phyloP scores from a whole-genome alignment of 164 flowering plant genomes.

The Dillenia suffruticosa region DNA sequence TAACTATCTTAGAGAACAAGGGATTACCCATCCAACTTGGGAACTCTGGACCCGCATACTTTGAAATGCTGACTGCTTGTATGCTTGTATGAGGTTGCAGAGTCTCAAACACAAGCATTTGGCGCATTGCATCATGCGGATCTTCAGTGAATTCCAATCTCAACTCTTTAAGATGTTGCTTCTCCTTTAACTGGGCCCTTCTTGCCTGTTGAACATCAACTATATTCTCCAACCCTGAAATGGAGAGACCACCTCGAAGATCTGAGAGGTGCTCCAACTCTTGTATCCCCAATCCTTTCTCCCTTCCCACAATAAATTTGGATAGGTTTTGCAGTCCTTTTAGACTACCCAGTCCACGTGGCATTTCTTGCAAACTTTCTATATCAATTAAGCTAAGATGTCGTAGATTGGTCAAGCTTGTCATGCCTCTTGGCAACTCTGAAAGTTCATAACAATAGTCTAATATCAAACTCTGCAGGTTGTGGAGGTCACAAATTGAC shows the following conservation, averaged over 20 bases:
- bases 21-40: slow-evolving; percentile 9
- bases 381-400: background rate
- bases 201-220: background rate
- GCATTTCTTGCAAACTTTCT: background rate
- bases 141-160: slow-evolving; percentile 6
- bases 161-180: slow-evolving; percentile 5
- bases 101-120: background rate
- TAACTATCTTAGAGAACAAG: background rate
- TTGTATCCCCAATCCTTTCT: slow-evolving; percentile 1
- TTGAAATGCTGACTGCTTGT: background rate
- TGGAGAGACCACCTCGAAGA: slow-evolving; percentile 3
- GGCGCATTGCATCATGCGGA: background rate
- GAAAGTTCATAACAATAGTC: background rate
- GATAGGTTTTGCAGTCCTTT: slow-evolving; percentile 4
- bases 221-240: slow-evolving; percentile 8
- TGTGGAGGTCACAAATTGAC: background rate
- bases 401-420: background rate
- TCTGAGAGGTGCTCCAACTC: slow-evolving; percentile 8
- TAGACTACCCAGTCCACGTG: slow-evolving; percentile 3
- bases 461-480: slow-evolving; percentile 7
- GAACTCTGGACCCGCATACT: background rate
- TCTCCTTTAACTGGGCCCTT: slow-evolving; percentile 9
- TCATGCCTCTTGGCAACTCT: background rate
- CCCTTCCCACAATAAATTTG: slow-evolving; percentile 2
- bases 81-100: slow-evolving; percentile 6